phyloP scores from a whole-genome alignment of 768 basidiomycete genomes.

The Suillus luteus region DNA sequence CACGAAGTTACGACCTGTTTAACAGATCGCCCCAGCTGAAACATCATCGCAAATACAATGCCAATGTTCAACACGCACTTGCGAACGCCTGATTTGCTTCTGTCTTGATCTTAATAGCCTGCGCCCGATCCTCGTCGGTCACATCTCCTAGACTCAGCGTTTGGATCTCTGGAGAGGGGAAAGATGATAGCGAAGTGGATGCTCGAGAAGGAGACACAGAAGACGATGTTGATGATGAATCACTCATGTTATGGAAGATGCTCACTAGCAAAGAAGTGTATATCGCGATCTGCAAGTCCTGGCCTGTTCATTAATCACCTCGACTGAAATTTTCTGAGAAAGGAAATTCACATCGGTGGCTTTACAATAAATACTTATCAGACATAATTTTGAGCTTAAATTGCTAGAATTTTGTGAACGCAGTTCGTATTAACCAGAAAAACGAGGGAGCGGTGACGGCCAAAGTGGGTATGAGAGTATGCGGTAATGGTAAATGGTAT shows the following conservation, averaged over 20 bases:
- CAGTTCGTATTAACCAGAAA: slow-evolving; percentile 7
- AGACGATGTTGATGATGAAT: slow-evolving; percentile 25
- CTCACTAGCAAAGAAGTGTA: slow-evolving; percentile 1
- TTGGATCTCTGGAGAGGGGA: slow-evolving; percentile 60
- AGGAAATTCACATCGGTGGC: slow-evolving; percentile 30
- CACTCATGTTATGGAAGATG: slow-evolving; percentile 21
- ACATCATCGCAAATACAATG: neutral
- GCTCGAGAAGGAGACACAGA: slow-evolving; percentile 44
- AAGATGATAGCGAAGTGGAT: slow-evolving; percentile 56
- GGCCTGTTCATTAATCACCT: slow-evolving; percentile 12
- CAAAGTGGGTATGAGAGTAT: neutral
- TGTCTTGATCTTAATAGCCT: slow-evolving; percentile 73
- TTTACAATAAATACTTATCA: slow-evolving; percentile 12
- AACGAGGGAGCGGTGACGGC: slow-evolving; percentile 4
- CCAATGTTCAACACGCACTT: slow-evolving; percentile 44
- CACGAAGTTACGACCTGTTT: slow-evolving; percentile 72
- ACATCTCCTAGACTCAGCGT: slow-evolving; percentile 56
- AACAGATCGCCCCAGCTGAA: slow-evolving; percentile 8
- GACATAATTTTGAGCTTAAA: neutral
- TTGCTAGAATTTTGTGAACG: neutral
- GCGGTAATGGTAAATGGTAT: neutral
- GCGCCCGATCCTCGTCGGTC: slow-evolving; percentile 68
- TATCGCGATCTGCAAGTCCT: slow-evolving; percentile 5
- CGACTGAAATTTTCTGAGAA: slow-evolving; percentile 17
- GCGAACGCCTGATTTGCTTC: slow-evolving; percentile 89